Evolutionary conservation across 768 basidiomycete genomes (phyloP), one percentile per base, ranked within the genome.

Genomic region (Tephrocybe sp.): DNA sequence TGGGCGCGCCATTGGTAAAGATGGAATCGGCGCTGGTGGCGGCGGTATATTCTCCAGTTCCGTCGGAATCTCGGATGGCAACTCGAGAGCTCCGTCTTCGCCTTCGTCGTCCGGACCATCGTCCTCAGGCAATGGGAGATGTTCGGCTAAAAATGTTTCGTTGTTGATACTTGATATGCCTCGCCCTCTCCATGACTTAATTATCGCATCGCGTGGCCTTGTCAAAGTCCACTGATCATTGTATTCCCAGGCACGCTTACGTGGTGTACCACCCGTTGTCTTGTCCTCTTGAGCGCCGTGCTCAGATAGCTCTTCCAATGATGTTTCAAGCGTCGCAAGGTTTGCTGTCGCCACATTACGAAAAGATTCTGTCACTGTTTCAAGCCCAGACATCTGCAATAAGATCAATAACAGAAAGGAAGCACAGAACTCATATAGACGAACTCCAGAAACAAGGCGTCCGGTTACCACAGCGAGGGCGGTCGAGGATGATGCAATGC

Each of bases 161-260:
- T 65, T 69, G 22, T 59, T 60, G 5, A 58, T 60, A 2, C 52
- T 53, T 22, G 66, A 63, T 6, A 56, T 48, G 30, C 61, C 61
- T 18, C 63, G 66, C 42, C 69, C 69, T 62, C 72, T 72, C 76
- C 80, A 80, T 30, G 71, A 68, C 35, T 72, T 70, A 39, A 94
- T 57, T 24, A 93, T 65, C 5, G 73, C 69, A 3, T 86, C 80
- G 22, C 91, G 79, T 48, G 69, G 74, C 52, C 79, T 71, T 5
- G 89, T 89, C 50, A 88, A 67, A 34, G 82, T 76, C 89, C 91
- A 92, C 42, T 80, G 67, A 54, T 87, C 86, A 5, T 75, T 72
- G 52, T 85, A 85, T 52, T 85, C 72, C 83, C 87, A 87, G 25
- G 68, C 65, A 26, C 87, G 83, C 71, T 89, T 92, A 38, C 80